Evolutionary conservation across 2,329 filamentous ascomycete species (phyloP).

Genomic region (Thermomyces lanuginosus): DNA sequence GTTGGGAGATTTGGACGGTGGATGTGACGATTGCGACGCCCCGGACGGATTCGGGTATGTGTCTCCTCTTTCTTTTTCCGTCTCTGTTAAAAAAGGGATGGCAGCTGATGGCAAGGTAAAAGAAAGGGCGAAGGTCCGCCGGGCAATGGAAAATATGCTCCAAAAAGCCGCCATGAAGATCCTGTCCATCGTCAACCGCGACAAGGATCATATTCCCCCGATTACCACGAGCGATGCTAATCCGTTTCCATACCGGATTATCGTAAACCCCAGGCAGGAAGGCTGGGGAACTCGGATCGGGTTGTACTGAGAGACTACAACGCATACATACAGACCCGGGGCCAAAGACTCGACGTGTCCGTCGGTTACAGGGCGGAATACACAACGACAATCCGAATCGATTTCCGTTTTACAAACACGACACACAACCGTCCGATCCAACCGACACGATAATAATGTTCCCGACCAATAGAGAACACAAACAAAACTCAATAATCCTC

Average conservation of each 20-base stretch:
- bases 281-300: conserved; percentile 68
- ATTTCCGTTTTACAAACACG: too few species aligned
- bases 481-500: too few species aligned
- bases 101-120: conserved; percentile 3
- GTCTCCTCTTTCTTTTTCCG: conserved; percentile 1
- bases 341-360: conserved; percentile 1
- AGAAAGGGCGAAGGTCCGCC: conserved; percentile 79
- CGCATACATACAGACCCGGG: too few species aligned
- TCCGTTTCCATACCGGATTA: conserved; percentile 88
- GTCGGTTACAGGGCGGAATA: too few species aligned
- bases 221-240: conserved; percentile 86
- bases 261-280: conserved; percentile 66
- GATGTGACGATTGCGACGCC: conserved; percentile 88
- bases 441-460: too few species aligned
- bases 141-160: conserved; percentile 79
- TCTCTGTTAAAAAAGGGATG: not conserved
- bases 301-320: conserved; percentile 46
- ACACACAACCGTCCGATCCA: too few species aligned
- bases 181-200: conserved; percentile 65
- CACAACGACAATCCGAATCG: too few species aligned
- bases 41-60: conserved; percentile 67
- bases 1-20: conserved; percentile 92
- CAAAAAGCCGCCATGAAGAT: conserved; percentile 81
- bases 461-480: too few species aligned
- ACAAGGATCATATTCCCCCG: conserved; percentile 92